phyloP scores from a whole-genome alignment of 2,329 filamentous ascomycete species.

The Alternaria arborescens region DNA sequence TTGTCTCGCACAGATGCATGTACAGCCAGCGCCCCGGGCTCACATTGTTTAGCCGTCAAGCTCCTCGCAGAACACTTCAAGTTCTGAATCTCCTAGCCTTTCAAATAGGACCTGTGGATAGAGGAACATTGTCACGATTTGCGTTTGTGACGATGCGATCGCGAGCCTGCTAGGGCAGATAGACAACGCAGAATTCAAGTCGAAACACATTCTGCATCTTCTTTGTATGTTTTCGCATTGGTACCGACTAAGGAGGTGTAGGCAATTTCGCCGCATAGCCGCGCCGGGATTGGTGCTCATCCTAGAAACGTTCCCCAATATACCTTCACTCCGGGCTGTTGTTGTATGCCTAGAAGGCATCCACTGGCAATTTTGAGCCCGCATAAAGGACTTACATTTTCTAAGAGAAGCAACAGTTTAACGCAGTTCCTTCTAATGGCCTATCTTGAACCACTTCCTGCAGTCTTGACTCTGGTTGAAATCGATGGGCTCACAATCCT shows the following conservation, averaged over 20 bases:
- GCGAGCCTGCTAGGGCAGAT: background rate
- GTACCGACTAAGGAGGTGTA: background rate
- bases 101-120: background rate
- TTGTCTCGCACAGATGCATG: background rate
- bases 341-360: background rate
- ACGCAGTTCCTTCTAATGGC: background rate
- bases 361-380: background rate
- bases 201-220: background rate
- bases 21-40: too few relatives aligned
- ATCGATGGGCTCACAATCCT: background rate
- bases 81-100: background rate
- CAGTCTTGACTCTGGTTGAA: background rate
- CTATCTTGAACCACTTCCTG: background rate
- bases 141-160: background rate
- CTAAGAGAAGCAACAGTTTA: background rate
- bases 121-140: background rate
- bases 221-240: background rate
- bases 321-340: background rate
- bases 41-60: too few relatives aligned
- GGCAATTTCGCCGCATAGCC: background rate
- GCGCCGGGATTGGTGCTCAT: background rate
- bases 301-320: background rate
- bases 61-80: too few relatives aligned
- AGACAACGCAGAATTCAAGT: background rate
- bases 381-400: background rate